Conservation (phyloP, 2,329 filamentous ascomycete genomes). For the Apiospora kogelbergensis region DNA sequence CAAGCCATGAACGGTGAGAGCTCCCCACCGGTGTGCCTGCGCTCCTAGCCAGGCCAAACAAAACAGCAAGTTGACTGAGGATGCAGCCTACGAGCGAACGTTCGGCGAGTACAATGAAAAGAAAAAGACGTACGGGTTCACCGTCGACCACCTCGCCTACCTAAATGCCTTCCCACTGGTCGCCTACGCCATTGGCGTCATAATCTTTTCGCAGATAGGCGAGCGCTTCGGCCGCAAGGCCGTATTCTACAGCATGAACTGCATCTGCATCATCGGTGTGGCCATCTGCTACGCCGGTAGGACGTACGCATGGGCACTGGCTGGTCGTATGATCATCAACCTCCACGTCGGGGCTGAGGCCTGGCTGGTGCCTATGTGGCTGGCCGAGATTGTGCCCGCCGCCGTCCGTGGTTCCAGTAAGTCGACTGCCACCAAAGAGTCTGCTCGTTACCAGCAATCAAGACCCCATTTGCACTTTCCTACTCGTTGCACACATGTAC, state of each 20-base stretch:
- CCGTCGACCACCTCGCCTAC: not conserved
- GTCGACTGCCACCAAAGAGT: too few species aligned
- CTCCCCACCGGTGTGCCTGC: too few species aligned
- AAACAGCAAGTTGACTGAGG: not conserved
- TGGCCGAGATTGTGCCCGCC: not conserved
- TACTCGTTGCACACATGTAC: too few species aligned
- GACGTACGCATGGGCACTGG: not conserved
- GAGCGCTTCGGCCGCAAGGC: not conserved
- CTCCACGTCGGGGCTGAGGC: not conserved
- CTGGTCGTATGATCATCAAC: not conserved
- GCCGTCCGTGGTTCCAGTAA: not conserved
- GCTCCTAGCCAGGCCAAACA: accelerated
- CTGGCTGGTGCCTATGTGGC: not conserved
- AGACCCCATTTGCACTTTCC: too few species aligned
- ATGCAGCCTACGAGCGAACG: not conserved
- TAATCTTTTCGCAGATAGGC: not conserved
- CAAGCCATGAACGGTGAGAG: not conserved
- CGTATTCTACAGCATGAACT: not conserved
- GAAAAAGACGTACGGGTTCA: not conserved
- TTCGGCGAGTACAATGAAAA: not conserved
- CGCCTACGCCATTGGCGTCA: not conserved
- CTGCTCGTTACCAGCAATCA: too few species aligned
- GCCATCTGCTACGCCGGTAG: not conserved
- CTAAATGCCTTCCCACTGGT: not conserved
- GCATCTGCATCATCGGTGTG: not conserved